Evolutionary conservation across 2,329 filamentous ascomycete genomes (phyloP).

Genomic region (Fusarium foetens): DNA sequence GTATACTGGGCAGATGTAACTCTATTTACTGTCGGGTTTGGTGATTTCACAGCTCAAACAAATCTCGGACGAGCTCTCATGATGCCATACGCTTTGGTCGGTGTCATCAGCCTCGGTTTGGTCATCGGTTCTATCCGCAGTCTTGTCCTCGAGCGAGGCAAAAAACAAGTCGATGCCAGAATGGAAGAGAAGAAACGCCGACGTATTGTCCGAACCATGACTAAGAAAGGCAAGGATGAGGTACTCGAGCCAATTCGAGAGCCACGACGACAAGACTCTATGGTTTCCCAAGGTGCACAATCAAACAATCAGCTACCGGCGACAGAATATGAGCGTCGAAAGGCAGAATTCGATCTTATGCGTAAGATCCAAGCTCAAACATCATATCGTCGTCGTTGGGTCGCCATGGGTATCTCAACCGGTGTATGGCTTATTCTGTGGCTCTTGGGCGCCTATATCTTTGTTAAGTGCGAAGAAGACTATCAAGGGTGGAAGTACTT

Average conservation of each 20-base stretch:
- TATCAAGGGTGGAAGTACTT: conserved; percentile 79
- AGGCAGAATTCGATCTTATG: conserved; percentile 82
- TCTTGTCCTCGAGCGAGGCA: conserved; percentile 68
- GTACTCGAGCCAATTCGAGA: conserved; percentile 61
- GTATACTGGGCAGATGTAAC: conserved; percentile 83
- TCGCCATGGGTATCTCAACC: conserved; percentile 74
- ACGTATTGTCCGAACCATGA: conserved; percentile 57
- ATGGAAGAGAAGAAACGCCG: conserved; percentile 70
- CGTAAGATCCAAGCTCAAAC: conserved; percentile 78
- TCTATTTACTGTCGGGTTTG: conserved; percentile 72
- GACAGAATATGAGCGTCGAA: conserved; percentile 68
- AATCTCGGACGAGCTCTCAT: conserved; percentile 74
- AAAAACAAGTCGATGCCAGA: conserved; percentile 63
- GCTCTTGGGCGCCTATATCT: conserved; percentile 82
- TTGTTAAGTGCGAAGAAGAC: conserved; percentile 62
- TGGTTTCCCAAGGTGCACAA: conserved; percentile 1
- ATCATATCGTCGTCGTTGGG: conserved; percentile 75
- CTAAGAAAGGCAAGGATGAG: conserved; percentile 56
- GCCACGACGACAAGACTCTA: conserved; percentile 12
- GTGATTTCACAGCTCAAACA: conserved; percentile 62
- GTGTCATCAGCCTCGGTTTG: conserved; percentile 85
- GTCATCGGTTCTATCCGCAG: conserved; percentile 83
- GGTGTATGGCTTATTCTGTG: conserved; percentile 78
- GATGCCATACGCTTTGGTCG: conserved; percentile 84
- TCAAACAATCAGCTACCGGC: conserved; percentile 27